Percentiles rank a stretch among this genome's conserved stretches.
These are phyloP conservation scores for Lipomyces chichibuensis DNA, from an alignment of 805 yeast species.

Conservation along the genomic window DNA sequence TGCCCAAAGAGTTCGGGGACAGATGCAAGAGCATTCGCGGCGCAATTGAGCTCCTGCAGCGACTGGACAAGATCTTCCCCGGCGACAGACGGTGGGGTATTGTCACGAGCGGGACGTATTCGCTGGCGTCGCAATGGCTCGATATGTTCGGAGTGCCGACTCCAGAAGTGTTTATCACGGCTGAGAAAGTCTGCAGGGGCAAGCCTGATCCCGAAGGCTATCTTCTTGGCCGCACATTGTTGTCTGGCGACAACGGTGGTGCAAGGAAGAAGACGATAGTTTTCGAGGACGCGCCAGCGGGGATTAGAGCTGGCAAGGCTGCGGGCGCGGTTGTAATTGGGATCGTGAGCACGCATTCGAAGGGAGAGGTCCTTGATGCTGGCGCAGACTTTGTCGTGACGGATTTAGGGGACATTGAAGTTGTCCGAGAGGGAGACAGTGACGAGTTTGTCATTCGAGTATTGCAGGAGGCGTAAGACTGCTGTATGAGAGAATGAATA, in stretches of 20 bases:
- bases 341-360: constrained; percentile 76
- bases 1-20: constrained; percentile 73
- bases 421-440: background rate
- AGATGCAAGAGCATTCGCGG: constrained; percentile 78
- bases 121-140: constrained; percentile 80
- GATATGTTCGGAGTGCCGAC: constrained; percentile 59
- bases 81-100: constrained; percentile 68
- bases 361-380: constrained; percentile 66
- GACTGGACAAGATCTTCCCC: constrained; percentile 31
- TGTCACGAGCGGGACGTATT: constrained; percentile 81
- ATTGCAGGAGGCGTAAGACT: background rate
- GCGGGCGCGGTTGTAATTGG: constrained; percentile 85
- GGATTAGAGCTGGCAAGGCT: constrained; percentile 78
- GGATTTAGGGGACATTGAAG: constrained; percentile 51
- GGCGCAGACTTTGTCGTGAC: constrained; percentile 84
- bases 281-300: constrained; percentile 90
- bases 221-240: constrained; percentile 47
- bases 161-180: constrained; percentile 80
- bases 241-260: constrained; percentile 21
- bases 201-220: constrained; percentile 90
- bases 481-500: background rate
- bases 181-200: constrained; percentile 76
- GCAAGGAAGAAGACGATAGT: constrained; percentile 57
- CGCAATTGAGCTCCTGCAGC: constrained; percentile 62
- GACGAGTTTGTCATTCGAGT: constrained; percentile 5